Percentiles rank a stretch among this genome's conserved stretches.
These are phyloP conservation scores for Strobilomyces dryophilus DNA, from an alignment of 768 basidiomycete species.

Conservation along the genomic window DNA sequence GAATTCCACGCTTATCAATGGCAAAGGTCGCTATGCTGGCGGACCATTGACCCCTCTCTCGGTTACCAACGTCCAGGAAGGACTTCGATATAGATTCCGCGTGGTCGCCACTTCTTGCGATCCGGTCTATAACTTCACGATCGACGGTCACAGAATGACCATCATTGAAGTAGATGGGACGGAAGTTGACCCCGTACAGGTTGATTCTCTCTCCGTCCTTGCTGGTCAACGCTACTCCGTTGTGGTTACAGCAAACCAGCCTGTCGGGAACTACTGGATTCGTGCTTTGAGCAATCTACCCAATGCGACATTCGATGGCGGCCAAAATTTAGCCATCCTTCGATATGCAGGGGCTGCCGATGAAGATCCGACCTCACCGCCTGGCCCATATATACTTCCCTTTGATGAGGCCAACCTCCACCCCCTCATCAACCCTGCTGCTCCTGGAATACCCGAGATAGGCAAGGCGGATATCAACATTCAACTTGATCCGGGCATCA, in stretches of 20 bases:
- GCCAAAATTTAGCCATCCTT: slow-evolving; percentile 3
- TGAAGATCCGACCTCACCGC: background rate
- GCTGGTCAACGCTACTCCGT: slow-evolving; percentile 5
- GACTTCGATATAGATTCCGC: slow-evolving; percentile 5
- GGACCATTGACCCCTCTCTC: slow-evolving; percentile 2
- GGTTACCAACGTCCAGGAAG: background rate
- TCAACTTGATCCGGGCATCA: background rate
- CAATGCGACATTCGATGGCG: background rate
- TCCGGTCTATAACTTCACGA: slow-evolving; percentile 1
- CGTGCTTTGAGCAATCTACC: slow-evolving; percentile 31
- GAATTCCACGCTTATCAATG: slow-evolving; percentile 5
- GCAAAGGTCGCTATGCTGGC: slow-evolving; percentile 3
- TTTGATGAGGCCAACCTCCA: slow-evolving; percentile 2
- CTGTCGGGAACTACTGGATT: slow-evolving; percentile 51
- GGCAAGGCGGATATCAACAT: slow-evolving; percentile 4
- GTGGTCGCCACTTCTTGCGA: slow-evolving; percentile 1
- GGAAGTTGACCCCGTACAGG: background rate
- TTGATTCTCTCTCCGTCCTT: background rate
- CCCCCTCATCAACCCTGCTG: background rate
- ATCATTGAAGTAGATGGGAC: slow-evolving; percentile 5
- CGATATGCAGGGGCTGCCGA: background rate
- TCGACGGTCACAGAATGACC: slow-evolving; percentile 7
- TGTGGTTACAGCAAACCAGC: slow-evolving; percentile 41
- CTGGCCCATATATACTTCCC: background rate
- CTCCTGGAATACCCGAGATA: slow-evolving; percentile 4